Conservation (phyloP, 306 rosid species). For the Prosopis cineraria region DNA sequence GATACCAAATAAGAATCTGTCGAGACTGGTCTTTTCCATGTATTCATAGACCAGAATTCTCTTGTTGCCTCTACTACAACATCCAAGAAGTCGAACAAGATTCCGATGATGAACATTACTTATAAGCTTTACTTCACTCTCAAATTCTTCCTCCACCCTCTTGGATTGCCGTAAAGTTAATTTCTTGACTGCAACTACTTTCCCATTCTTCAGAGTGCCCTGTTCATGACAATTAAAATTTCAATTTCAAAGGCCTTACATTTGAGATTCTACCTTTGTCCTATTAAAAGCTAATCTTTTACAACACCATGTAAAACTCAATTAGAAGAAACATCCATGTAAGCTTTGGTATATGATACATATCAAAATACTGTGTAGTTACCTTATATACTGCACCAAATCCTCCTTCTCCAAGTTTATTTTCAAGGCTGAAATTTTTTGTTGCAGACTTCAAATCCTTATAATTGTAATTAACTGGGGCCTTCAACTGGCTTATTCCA, state of each 20-base stretch:
- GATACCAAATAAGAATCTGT: not conserved
- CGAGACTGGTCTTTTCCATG: not conserved
- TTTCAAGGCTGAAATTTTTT: not conserved
- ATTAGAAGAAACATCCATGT: not conserved
- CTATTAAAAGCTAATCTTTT: not conserved
- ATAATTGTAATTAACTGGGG: not conserved
- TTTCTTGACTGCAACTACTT: not conserved
- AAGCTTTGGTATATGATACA: not conserved
- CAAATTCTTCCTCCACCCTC: not conserved
- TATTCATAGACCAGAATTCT: not conserved
- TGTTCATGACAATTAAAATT: not conserved
- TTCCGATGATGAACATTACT: not conserved
- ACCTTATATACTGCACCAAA: not conserved
- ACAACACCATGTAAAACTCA: not conserved
- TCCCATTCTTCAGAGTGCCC: not conserved
- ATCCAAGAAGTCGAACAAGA: constrained; percentile 6
- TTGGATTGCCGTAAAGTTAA: not conserved
- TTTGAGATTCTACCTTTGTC: not conserved
- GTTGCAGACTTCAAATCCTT: not conserved
- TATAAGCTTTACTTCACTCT: not conserved
- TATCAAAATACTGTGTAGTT: not conserved
- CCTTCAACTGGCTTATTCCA: not conserved
- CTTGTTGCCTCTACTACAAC: not conserved
- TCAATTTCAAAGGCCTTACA: not conserved
- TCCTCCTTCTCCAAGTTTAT: constrained; percentile 1